phyloP scores from a whole-genome alignment of 2,329 filamentous ascomycete genomes.

The Cercospora zeae-maydis region DNA sequence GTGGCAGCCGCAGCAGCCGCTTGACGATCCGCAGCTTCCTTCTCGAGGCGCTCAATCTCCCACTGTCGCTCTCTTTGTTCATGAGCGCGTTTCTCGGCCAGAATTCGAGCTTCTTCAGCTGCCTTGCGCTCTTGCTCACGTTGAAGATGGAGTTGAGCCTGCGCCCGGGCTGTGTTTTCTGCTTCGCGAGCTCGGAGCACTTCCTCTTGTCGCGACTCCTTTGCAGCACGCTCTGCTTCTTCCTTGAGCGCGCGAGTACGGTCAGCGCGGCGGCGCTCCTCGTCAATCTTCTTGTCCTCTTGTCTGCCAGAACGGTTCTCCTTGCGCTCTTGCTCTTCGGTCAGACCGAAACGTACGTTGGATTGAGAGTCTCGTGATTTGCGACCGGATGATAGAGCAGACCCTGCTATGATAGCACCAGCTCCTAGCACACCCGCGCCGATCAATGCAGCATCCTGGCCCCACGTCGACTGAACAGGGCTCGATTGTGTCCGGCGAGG shows the following conservation, averaged over 20 bases:
- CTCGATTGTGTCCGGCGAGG: conserved; percentile 34
- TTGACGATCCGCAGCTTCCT: conserved; percentile 25
- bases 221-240: conserved; percentile 32
- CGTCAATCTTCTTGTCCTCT: conserved; percentile 32
- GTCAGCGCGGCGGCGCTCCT: conserved; percentile 33
- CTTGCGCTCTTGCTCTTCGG: conserved; percentile 53
- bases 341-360: conserved; percentile 56
- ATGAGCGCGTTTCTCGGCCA: conserved; percentile 16
- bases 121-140: conserved; percentile 19
- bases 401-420: conserved; percentile 35
- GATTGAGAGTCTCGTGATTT: conserved; percentile 34
- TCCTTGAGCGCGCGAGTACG: conserved; percentile 36
- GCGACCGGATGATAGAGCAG: conserved; percentile 22
- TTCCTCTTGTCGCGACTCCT: conserved; percentile 29
- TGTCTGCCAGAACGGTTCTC: conserved; percentile 41
- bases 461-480: conserved; percentile 23
- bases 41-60: conserved; percentile 26
- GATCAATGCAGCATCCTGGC: conserved; percentile 42
- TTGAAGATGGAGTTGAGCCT: conserved; percentile 16
- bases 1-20: conserved; percentile 19
- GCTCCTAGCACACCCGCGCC: conserved; percentile 41
- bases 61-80: conserved; percentile 19
- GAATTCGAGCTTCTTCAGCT: conserved; percentile 22
- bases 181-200: conserved; percentile 28
- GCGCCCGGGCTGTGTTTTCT: conserved; percentile 27